A percentile compares a stretch with the other conserved stretches of the same genome.
Evolutionary conservation across 2,329 filamentous ascomycete genomes (phyloP).

Genomic region (Fusarium kyushuense): DNA sequence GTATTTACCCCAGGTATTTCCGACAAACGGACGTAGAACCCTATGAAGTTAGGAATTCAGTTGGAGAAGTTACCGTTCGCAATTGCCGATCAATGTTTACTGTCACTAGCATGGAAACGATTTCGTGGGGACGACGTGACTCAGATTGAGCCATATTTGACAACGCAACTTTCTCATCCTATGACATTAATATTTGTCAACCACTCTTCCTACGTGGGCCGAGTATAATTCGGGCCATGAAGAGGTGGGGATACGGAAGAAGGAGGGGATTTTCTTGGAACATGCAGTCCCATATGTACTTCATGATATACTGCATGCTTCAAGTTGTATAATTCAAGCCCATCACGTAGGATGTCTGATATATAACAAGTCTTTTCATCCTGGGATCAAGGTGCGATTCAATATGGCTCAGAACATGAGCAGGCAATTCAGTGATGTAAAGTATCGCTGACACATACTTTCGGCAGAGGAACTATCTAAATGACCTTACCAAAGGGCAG

Average conservation of each 20-base stretch:
- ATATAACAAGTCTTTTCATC: no score
- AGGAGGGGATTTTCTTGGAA: no score
- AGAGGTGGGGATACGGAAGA: no score
- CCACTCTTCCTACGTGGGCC: neutral
- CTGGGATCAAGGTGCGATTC: accelerated
- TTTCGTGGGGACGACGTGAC: neutral
- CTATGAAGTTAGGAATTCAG: neutral
- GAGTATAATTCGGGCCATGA: no score
- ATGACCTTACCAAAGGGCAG: no score
- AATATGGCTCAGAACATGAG: no score
- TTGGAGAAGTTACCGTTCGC: neutral
- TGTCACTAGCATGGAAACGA: neutral
- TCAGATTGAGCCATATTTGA: neutral
- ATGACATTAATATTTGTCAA: neutral
- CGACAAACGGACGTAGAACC: neutral
- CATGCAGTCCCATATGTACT: no score
- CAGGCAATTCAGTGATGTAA: no score
- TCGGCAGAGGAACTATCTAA: no score
- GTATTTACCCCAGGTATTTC: conserved; percentile 11
- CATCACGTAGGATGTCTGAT: no score
- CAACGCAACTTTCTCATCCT: neutral
- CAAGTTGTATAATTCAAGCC: no score
- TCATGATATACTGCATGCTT: accelerated
- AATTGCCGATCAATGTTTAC: neutral
- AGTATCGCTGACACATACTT: no score